Conservation (phyloP, 2,329 filamentous ascomycete species). For the Cylindrodendrum hubeiense region DNA sequence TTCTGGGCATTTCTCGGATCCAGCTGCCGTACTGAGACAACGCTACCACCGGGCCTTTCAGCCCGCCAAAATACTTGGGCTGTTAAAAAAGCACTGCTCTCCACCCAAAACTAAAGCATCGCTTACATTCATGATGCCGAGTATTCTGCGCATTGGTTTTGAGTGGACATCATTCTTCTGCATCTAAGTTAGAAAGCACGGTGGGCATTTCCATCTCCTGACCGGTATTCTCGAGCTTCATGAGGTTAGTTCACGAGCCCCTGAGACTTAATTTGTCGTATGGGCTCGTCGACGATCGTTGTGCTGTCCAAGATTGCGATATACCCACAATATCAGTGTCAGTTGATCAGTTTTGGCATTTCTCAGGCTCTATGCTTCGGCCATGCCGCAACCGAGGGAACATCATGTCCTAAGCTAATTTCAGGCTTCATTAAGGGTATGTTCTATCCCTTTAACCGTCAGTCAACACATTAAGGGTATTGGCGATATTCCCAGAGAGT, state of each 20-base stretch:
- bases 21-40: background rate
- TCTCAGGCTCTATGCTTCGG: background rate
- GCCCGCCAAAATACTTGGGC: too few species aligned
- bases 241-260: background rate
- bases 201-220: background rate
- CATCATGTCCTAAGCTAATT: background rate
- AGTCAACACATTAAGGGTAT: too few species aligned
- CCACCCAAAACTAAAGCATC: background rate
- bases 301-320: background rate
- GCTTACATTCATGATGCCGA: background rate
- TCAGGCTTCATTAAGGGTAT: background rate
- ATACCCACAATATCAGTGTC: background rate
- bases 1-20: background rate
- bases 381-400: background rate
- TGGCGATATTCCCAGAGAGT: too few species aligned
- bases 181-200: background rate
- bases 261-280: background rate
- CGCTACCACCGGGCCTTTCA: too few species aligned
- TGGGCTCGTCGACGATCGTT: background rate
- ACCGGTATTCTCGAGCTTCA: background rate
- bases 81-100: background rate
- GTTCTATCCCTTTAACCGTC: too few species aligned
- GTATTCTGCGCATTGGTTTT: background rate
- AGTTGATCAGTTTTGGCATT: background rate
- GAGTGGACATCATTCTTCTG: background rate